Conservation (phyloP, 768 basidiomycete species). For the Boletus rubescentipes region DNA sequence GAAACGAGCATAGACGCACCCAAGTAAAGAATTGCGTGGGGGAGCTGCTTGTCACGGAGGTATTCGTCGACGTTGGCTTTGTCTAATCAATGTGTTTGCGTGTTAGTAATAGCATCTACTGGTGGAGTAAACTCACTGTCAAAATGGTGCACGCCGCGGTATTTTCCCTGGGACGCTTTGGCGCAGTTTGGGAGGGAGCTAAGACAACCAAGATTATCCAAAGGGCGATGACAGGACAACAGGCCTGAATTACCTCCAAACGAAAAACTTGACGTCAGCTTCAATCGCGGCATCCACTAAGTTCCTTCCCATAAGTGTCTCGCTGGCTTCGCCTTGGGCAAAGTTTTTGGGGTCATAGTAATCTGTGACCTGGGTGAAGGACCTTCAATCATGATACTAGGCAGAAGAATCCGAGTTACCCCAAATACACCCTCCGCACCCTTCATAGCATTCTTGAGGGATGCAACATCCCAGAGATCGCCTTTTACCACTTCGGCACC, state of each 20-base stretch:
- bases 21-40: slow-evolving; percentile 18
- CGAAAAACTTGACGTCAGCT: slow-evolving; percentile 26
- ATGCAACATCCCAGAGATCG: slow-evolving; percentile 25
- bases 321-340: slow-evolving; percentile 16
- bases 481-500: slow-evolving; percentile 25
- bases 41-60: slow-evolving; percentile 15
- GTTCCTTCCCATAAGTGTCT: slow-evolving; percentile 30
- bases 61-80: slow-evolving; percentile 27
- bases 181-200: slow-evolving; percentile 23
- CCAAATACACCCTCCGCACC: slow-evolving; percentile 35
- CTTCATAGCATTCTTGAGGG: slow-evolving; percentile 25
- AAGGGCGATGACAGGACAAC: background rate
- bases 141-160: slow-evolving; percentile 23
- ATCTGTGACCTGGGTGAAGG: slow-evolving; percentile 24
- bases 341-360: slow-evolving; percentile 22
- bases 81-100: slow-evolving; percentile 10
- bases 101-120: background rate
- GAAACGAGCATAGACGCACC: slow-evolving; percentile 9
- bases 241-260: slow-evolving; percentile 25
- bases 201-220: background rate
- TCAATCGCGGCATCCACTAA: slow-evolving; percentile 28
- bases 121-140: slow-evolving; percentile 18
- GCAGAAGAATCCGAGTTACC: slow-evolving; percentile 10
- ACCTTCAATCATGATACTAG: background rate
- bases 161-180: slow-evolving; percentile 21